phyloP scores from a whole-genome alignment of 1,139 yeast species.

The Suhomyces chickasaworum region DNA sequence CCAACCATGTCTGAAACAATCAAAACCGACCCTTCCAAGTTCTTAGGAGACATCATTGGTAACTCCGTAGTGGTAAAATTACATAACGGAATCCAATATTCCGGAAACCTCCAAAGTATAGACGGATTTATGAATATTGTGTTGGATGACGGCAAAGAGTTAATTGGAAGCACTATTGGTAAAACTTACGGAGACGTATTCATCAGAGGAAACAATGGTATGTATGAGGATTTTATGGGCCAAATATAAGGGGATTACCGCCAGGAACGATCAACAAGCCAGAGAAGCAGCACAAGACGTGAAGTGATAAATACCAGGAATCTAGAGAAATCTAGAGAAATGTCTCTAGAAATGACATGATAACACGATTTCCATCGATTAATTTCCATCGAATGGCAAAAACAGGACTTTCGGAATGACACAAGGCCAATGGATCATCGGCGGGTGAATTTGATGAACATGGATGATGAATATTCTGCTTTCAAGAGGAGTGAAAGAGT shows the following conservation, averaged over 20 bases:
- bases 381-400: no score
- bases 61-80: constrained; percentile 79
- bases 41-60: constrained; percentile 78
- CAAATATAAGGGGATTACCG: neutral
- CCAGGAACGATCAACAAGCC: neutral
- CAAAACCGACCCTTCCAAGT: constrained; percentile 68
- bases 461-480: no score
- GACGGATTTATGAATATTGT: constrained; percentile 98
- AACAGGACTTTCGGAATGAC: no score
- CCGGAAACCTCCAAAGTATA: constrained; percentile 76
- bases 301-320: no score
- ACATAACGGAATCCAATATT: constrained; percentile 82
- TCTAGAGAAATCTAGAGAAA: no score
- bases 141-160: constrained; percentile 73
- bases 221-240: constrained; percentile 22
- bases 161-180: constrained; percentile 56
- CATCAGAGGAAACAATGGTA: constrained; percentile 91
- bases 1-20: constrained; percentile 6
- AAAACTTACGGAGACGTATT: constrained; percentile 80
- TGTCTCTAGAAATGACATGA: no score
- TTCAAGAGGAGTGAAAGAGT: no score
- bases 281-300: no score
- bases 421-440: no score
- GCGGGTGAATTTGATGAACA: no score
- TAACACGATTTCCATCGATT: no score